phyloP scores from a whole-genome alignment of 2,329 filamentous ascomycete species.

The Colletotrichum zoysiae region DNA sequence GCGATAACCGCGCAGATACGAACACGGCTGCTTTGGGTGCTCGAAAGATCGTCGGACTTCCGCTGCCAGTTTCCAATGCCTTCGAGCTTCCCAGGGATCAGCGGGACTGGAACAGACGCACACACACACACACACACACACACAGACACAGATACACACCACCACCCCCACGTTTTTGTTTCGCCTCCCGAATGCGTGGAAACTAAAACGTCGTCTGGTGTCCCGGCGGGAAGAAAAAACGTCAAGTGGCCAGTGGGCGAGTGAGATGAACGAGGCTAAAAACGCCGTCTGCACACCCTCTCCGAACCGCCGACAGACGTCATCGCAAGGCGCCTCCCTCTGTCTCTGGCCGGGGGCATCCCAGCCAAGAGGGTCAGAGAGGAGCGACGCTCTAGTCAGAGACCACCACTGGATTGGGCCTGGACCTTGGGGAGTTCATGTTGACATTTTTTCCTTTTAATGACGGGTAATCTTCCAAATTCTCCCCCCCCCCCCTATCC shows the following conservation, averaged over 20 bases:
- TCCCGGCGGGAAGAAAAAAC: not conserved
- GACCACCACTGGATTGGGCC: not conserved
- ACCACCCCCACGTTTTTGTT: not conserved
- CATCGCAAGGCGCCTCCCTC: conserved; percentile 31
- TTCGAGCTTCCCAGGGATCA: not conserved
- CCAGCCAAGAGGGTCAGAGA: conserved; percentile 16
- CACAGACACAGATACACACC: too few species aligned
- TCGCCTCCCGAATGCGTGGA: not conserved
- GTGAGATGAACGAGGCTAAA: not conserved
- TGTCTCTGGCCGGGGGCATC: conserved; percentile 15
- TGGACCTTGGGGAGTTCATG: conserved; percentile 3
- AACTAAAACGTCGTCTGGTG: not conserved
- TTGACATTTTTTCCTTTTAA: not conserved
- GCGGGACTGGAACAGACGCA: not conserved
- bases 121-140: too few species aligned
- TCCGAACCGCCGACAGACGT: conserved; percentile 25
- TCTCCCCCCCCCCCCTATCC: not conserved
- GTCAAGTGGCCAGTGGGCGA: not conserved
- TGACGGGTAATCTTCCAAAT: not conserved
- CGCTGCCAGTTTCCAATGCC: not conserved
- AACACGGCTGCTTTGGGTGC: not conserved
- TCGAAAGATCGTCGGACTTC: not conserved
- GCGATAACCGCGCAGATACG: not conserved
- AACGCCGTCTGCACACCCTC: conserved; percentile 32
- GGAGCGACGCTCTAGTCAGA: not conserved